These are phyloP conservation scores for Agastache rugosa DNA, from an alignment of 257 asterid genomes.

Conservation along the genomic window DNA sequence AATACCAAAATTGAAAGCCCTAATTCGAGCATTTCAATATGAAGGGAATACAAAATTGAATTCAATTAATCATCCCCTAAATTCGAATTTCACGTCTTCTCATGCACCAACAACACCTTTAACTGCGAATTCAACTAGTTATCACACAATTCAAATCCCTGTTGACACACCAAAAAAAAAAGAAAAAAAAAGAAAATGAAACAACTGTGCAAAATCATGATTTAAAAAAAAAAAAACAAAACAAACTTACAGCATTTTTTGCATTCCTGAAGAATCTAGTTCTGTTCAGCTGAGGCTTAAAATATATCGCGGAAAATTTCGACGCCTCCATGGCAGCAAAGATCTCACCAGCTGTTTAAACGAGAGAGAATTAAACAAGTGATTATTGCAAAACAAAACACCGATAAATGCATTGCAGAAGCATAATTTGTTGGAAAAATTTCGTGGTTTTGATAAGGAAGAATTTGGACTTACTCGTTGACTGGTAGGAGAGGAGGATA, in stretches of 20 bases:
- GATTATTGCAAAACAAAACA: constrained; percentile 14
- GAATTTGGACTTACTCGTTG: constrained; percentile 26
- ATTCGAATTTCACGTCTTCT: not conserved
- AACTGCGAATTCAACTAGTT: constrained; percentile 22
- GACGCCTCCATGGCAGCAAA: constrained; percentile 53
- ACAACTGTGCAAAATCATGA: not conserved
- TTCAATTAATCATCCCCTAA: not conserved
- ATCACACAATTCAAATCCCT: not conserved
- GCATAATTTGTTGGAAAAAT: constrained; percentile 4
- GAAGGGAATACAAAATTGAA: constrained; percentile 3
- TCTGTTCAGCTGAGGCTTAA: constrained; percentile 45
- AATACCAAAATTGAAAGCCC: not conserved
- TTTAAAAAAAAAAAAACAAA: not conserved
- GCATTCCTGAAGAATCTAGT: constrained; percentile 46
- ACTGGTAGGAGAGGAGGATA: constrained; percentile 40
- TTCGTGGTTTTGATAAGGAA: constrained; percentile 11
- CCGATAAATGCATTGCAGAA: constrained; percentile 20
- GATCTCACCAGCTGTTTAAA: constrained; percentile 43
- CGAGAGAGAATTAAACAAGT: constrained; percentile 17
- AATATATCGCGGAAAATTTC: constrained; percentile 44
- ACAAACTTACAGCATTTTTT: constrained; percentile 32
- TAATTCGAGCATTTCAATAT: not conserved
- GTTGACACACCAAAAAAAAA: not conserved
- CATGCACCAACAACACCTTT: constrained; percentile 4
- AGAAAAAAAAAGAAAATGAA: not conserved